Base-by-base conservation (phyloP, 768 basidiomycete genomes). In the Tylopilus felleus region DNA sequence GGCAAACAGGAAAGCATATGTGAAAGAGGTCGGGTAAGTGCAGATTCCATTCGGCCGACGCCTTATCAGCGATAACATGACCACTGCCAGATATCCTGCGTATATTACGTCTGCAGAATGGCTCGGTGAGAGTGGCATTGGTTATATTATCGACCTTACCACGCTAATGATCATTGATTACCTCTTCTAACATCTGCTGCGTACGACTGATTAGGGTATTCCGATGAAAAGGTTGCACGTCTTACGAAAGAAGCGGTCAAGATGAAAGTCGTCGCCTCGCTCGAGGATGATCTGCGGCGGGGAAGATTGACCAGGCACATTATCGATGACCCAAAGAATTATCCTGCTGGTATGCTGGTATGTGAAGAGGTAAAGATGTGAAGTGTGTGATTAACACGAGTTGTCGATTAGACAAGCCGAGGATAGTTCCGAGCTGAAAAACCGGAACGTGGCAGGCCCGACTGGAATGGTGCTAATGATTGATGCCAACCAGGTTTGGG, bases 401-500 rank as follows among this genome's bases (percentile, higher is more conserved):
- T 21, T 29, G 16, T 45, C 14, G 13, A 46, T 65, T 72, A 56
- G 80, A 79, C 28, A 52, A 49, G 51, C 27, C 17, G 82, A 82
- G 4, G 71, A 76, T 47, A 71, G 80, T 51, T 73, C 79, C 28
- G 86, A 77, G 35, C 73, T 95, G 44, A 79, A 74, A 38, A 89
- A 85, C 8, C 94, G 94, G 78, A 95, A 96, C 60, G 91, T n/a
- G n/a, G n/a, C 94, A 3, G 91, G 93, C 5, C 92, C 91, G 14
- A 95, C 92, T 0, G 94, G 93, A 4, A 82, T 87, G 35, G 92
- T 96, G 28, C 75, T 96, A 49, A 96, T 97, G 94, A 90, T 96
- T 58, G 94, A 98, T 68, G 89, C 92, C 28, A 96, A 97, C 73
- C 93, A 95, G 72, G 90, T 93, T 12, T 93, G 90, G 89, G 93